A percentile compares a stretch with the other conserved stretches of the same genome.
Conservation (phyloP, 345 rosid genomes). For the Kernera saxatilis region DNA sequence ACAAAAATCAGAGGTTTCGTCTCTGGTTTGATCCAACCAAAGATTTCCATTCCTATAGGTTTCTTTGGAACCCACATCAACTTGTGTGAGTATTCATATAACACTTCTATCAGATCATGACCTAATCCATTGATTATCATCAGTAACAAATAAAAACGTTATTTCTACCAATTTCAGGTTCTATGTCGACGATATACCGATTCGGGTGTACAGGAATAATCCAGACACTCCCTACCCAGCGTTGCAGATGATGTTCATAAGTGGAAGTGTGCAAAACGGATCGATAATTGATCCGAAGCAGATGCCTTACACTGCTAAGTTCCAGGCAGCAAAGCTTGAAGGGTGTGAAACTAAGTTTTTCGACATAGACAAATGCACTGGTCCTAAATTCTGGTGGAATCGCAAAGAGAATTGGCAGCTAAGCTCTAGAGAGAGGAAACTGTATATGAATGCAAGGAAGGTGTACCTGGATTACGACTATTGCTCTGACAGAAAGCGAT, state of each 20-base stretch:
- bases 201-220: constrained; percentile 32
- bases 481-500: constrained; percentile 30
- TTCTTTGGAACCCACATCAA: constrained; percentile 33
- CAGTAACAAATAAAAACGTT: not conserved
- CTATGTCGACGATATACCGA: constrained; percentile 33
- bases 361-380: constrained; percentile 16
- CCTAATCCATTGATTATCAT: not conserved
- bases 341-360: constrained; percentile 28
- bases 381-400: constrained; percentile 31
- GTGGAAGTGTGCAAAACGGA: constrained; percentile 18
- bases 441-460: constrained; percentile 22
- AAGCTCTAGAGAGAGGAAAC: constrained; percentile 4
- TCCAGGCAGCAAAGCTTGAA: constrained; percentile 21
- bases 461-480: constrained; percentile 33
- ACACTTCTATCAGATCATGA: not conserved
- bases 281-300: constrained; percentile 1
- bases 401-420: constrained; percentile 18
- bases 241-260: constrained; percentile 31
- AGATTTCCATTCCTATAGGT: constrained; percentile 27
- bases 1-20: constrained; percentile 27
- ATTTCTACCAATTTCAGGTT: constrained; percentile 26
- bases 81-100: constrained; percentile 21
- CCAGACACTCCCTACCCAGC: constrained; percentile 15
- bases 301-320: constrained; percentile 39
- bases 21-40: constrained; percentile 36